Evolutionary conservation across 768 basidiomycete species (phyloP).

Genomic region (Trametes villosa): DNA sequence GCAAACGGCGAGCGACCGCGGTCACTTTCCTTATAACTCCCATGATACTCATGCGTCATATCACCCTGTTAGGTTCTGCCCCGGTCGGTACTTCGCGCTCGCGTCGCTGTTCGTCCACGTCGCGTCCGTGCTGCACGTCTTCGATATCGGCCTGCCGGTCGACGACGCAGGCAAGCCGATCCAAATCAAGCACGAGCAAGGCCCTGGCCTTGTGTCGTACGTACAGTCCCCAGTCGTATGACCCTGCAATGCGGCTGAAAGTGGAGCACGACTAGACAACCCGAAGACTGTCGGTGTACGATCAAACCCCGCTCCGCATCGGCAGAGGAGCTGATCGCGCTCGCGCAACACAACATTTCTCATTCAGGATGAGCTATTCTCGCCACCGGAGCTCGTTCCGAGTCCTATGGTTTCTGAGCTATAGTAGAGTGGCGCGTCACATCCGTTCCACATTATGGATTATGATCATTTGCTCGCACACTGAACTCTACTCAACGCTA

Average conservation of each 20-base stretch:
- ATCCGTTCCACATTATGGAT: no score
- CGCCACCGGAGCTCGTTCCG: no score
- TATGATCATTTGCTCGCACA: no score
- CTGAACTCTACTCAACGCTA: no score
- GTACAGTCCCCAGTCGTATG: background rate
- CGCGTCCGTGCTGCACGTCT: constrained; percentile 14
- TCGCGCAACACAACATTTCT: no score
- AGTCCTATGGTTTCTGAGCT: no score
- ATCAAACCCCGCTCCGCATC: constrained; percentile 28
- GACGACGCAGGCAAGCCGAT: background rate
- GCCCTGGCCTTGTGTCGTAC: constrained; percentile 8
- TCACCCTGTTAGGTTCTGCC: constrained; percentile 13
- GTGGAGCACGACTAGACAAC: constrained; percentile 19
- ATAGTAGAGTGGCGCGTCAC: no score
- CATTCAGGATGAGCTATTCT: no score
- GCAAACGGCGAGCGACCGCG: no score
- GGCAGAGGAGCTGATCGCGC: no score
- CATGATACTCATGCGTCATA: no score
- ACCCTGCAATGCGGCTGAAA: background rate
- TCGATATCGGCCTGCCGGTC: constrained; percentile 5
- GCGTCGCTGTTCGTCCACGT: constrained; percentile 10
- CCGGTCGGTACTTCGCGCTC: constrained; percentile 12
- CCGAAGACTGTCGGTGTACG: constrained; percentile 27
- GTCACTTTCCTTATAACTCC: no score
- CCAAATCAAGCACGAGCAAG: background rate